Conservation (phyloP, 257 asterid genomes). For the Ehretia macrophylla region DNA sequence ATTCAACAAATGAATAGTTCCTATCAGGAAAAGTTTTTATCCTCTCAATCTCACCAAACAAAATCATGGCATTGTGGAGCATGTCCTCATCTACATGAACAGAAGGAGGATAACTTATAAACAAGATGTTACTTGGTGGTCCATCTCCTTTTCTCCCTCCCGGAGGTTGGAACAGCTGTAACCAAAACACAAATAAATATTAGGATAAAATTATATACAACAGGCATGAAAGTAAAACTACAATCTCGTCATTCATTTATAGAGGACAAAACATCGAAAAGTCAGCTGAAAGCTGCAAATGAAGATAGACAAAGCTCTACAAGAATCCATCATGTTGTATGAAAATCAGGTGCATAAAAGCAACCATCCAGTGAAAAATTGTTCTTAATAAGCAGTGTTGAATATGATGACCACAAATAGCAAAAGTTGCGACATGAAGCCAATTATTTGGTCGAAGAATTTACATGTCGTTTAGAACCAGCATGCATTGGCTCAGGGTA, state of each 20-base stretch:
- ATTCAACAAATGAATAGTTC: slow-evolving; percentile 75
- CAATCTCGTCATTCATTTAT: not conserved
- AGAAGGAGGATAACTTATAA: slow-evolving; percentile 83
- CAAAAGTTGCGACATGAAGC: not conserved
- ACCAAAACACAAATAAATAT: slow-evolving; percentile 15
- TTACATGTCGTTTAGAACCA: slow-evolving; percentile 73
- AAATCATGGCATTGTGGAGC: slow-evolving; percentile 94
- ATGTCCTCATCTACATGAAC: slow-evolving; percentile 77
- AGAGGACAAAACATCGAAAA: too few relatives aligned
- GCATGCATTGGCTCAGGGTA: slow-evolving; percentile 49
- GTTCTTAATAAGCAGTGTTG: not conserved
- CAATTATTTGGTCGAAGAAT: slow-evolving; percentile 3
- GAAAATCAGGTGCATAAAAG: too few relatives aligned
- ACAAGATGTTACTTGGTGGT: slow-evolving; percentile 58
- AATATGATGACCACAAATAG: not conserved
- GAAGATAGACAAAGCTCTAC: too few relatives aligned
- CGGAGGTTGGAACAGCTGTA: slow-evolving; percentile 51
- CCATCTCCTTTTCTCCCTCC: slow-evolving; percentile 52
- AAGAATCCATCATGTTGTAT: too few relatives aligned
- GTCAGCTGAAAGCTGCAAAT: too few relatives aligned
- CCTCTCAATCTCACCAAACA: slow-evolving; percentile 91
- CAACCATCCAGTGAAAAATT: too few relatives aligned
- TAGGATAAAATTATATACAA: not conserved
- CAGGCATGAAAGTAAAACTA: not conserved
- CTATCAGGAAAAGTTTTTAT: slow-evolving; percentile 71